phyloP scores from a whole-genome alignment of 768 basidiomycete genomes.

The Boletus reticuloceps region DNA sequence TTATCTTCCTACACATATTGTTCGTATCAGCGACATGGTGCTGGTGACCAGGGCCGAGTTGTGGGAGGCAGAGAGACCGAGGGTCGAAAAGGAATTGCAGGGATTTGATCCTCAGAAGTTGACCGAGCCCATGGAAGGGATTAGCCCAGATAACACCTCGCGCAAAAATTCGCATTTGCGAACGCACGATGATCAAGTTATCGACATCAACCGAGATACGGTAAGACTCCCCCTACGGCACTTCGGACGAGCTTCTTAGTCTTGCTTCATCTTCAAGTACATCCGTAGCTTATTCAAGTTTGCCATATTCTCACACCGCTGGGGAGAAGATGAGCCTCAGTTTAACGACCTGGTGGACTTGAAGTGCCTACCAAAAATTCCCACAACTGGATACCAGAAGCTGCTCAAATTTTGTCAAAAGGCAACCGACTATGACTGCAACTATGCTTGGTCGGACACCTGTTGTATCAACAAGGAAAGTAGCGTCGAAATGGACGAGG shows the following conservation, averaged over 20 bases:
- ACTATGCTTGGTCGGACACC: constrained; percentile 26
- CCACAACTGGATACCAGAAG: constrained; percentile 16
- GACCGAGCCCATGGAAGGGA: neutral
- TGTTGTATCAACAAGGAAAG: constrained; percentile 24
- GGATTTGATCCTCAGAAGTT: neutral
- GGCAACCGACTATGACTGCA: constrained; percentile 15
- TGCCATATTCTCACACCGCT: constrained; percentile 21
- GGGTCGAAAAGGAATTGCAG: neutral
- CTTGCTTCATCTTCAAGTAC: neutral
- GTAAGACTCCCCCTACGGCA: neutral
- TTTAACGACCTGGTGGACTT: neutral
- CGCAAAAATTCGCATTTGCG: neutral
- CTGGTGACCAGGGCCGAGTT: constrained; percentile 10
- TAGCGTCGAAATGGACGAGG: constrained; percentile 30
- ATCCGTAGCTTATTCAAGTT: constrained; percentile 15
- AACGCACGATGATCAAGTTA: neutral
- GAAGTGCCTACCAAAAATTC: neutral
- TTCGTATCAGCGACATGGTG: constrained; percentile 16
- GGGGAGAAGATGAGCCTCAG: constrained; percentile 26
- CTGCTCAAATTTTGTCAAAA: constrained; percentile 15
- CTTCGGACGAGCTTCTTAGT: neutral
- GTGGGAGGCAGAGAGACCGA: constrained; percentile 10
- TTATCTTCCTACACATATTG: constrained; percentile 16
- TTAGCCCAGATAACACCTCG: neutral
- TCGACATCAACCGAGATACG: neutral